Percentiles rank a stretch among this genome's conserved stretches.
Conservation (phyloP, 2,329 filamentous ascomycete species). For the Aspergillus calidoustus region DNA sequence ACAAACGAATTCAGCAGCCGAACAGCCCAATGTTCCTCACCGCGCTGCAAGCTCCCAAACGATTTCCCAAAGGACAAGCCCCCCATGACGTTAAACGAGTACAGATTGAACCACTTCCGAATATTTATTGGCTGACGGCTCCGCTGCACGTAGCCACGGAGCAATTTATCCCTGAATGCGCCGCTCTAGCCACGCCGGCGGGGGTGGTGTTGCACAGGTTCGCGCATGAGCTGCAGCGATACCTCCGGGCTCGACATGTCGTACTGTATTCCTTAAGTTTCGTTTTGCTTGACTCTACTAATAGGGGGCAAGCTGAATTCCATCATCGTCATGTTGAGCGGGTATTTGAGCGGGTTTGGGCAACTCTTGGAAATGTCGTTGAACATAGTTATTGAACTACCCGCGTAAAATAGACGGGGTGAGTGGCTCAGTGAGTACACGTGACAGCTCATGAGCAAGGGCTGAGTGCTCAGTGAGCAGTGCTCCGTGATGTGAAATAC, state of each 20-base stretch:
- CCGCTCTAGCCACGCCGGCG: slow-evolving; percentile 4
- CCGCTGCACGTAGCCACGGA: slow-evolving; percentile 7
- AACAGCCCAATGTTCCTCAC: slow-evolving; percentile 40
- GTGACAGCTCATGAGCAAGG: slow-evolving; percentile 30
- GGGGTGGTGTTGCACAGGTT: not conserved
- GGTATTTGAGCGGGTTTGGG: too few species aligned
- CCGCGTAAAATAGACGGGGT: too few species aligned
- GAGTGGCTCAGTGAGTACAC: too few species aligned
- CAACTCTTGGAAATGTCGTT: too few species aligned
- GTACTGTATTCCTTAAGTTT: not conserved
- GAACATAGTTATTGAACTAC: too few species aligned
- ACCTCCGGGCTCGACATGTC: not conserved
- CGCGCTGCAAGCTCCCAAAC: slow-evolving; percentile 11
- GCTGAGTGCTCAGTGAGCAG: slow-evolving; percentile 7
- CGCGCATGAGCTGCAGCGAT: not conserved
- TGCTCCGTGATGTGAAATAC: slow-evolving; percentile 7
- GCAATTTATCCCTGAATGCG: not conserved
- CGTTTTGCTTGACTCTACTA: too few species aligned
- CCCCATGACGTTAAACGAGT: slow-evolving; percentile 23
- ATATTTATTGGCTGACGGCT: slow-evolving; percentile 40
- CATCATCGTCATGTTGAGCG: too few species aligned
- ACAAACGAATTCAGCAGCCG: slow-evolving; percentile 37
- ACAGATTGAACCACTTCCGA: slow-evolving; percentile 39
- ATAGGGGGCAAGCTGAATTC: too few species aligned
- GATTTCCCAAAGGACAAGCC: slow-evolving; percentile 17